phyloP scores from a whole-genome alignment of 1,284 basidiomycete genomes.

The Boletellus deceptivus region DNA sequence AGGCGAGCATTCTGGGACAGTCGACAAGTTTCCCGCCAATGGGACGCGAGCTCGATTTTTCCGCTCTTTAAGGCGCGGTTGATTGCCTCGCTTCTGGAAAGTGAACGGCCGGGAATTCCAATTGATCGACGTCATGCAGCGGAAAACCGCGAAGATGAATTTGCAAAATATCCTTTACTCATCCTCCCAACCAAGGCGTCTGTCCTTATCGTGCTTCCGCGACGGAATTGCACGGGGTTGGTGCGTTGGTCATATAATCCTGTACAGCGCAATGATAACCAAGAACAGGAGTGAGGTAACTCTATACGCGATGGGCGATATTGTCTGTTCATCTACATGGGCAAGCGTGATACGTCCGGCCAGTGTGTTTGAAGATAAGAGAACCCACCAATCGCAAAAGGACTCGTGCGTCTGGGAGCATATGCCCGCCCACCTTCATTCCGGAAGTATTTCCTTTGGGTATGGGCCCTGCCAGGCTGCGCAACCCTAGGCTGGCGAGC shows the following conservation, averaged over 20 bases:
- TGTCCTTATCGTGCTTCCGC: constrained; percentile 24
- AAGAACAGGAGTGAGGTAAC: constrained; percentile 1
- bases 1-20: not conserved
- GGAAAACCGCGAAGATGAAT: constrained; percentile 11
- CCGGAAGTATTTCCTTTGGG: constrained; percentile 11
- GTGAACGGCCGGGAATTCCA: not conserved
- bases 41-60: constrained; percentile 5
- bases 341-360: constrained; percentile 3
- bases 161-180: constrained; percentile 9
- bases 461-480: constrained; percentile 1
- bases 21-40: constrained; percentile 9
- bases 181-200: constrained; percentile 23
- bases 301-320: constrained; percentile 1
- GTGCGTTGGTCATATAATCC: not conserved
- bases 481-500: constrained; percentile 7
- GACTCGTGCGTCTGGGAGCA: constrained; percentile 9
- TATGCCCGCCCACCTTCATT: constrained; percentile 9
- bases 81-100: constrained; percentile 2
- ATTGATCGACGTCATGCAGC: constrained; percentile 15
- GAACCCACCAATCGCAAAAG: constrained; percentile 30
- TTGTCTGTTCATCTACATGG: constrained; percentile 2
- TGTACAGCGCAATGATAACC: not conserved
- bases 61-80: constrained; percentile 11
- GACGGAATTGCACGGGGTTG: constrained; percentile 1
- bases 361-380: constrained; percentile 10